These are phyloP conservation scores for Pichia sp. DNA, from an alignment of 1,139 yeast genomes.

Conservation along the genomic window DNA sequence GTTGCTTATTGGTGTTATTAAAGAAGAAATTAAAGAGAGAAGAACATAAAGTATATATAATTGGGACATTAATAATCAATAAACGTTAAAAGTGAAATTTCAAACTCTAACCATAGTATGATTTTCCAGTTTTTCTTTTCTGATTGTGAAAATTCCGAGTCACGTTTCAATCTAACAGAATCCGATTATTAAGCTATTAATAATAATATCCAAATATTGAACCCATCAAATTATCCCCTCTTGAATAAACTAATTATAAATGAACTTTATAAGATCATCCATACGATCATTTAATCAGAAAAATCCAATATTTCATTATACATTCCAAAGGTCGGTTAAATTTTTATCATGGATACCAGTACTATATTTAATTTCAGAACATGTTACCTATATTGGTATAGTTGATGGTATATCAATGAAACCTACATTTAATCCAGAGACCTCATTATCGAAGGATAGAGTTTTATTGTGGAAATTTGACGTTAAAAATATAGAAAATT, in stretches of 20 bases:
- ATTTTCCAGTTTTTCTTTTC: no score
- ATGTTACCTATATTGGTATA: slow-evolving; percentile 65
- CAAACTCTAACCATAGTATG: no score
- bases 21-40: neutral
- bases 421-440: slow-evolving; percentile 69
- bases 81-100: neutral
- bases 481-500: slow-evolving; percentile 39
- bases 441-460: slow-evolving; percentile 45
- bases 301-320: slow-evolving; percentile 19
- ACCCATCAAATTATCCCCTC: neutral
- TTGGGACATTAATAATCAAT: neutral
- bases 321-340: slow-evolving; percentile 24
- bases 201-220: no score
- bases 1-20: no score
- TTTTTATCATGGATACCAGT: slow-evolving; percentile 73
- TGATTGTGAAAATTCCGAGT: no score
- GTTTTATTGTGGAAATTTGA: slow-evolving; percentile 66
- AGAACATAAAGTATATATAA: neutral
- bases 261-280: slow-evolving; percentile 2
- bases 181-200: no score
- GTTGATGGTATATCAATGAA: slow-evolving; percentile 86
- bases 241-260: neutral
- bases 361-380: slow-evolving; percentile 58
- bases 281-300: neutral
- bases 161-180: no score